Base-by-base conservation (phyloP, 148 eudicot genomes). In the Cornus florida region DNA sequence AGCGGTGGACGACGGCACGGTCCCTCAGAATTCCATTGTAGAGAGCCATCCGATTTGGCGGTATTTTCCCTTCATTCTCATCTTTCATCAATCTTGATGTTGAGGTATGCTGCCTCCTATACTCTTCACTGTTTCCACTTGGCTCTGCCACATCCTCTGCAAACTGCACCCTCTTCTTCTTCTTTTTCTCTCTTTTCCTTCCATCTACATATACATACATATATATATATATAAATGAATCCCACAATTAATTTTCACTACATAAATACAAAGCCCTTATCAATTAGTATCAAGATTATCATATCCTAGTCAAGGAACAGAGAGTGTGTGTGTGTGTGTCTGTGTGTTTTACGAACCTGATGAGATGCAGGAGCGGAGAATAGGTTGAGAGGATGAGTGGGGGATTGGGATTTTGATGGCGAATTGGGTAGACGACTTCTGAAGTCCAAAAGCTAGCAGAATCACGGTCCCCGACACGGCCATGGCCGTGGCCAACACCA, bases 81-180 rank as follows among this genome's bases (percentile, higher is more conserved):
- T 60, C 78, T 48, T 68, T 62, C 50, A 72, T 57, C 66, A 75
- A 3, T 39, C 39, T 24, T 31, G 43, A 6, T 16, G 66, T 0
- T 5, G 48, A 17, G 0, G 74, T 78, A 50, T 84, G 86, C 35
- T 78, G 85, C 69, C 88, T 86, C 77, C 95, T 86, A 78, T 87
- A 94, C 35, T 84, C 89, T 62, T 91, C 91, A 74, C 90, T 81
- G 83, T 91, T 82, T 10, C 93, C 94, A 16, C 50, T 75, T 65
- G 94, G 89, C 76, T 95, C 97, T 83, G 89, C 90, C 83, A 95
- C 98, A 81, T 94, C 97, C 77, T 91, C 90, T 20, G 98, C 97
- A 78, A 95, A 95, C 76, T 89, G 91, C 78, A 95, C 98, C 79
- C 73, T 92, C 79, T 92, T 95, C 86, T 92, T 95, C 86, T 88